Evolutionary conservation across 139 green algal genomes (phyloP).

Genomic region (Tetradesmus lagerheimii): DNA sequence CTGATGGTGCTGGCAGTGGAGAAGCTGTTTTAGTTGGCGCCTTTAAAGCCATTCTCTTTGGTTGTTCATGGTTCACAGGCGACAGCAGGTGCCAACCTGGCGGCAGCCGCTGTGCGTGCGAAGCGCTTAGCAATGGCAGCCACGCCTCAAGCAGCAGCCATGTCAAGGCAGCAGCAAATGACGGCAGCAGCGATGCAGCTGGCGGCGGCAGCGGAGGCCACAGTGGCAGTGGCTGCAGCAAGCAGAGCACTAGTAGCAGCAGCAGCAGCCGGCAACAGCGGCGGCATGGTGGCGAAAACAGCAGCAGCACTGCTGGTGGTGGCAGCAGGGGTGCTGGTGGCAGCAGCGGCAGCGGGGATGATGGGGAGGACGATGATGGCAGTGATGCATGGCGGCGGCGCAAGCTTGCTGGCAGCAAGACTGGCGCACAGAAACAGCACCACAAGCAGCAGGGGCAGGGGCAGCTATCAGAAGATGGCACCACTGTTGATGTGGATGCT

Average conservation of each 20-base stretch:
- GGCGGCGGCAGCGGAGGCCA: not conserved
- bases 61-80: not conserved
- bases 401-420: constrained; percentile 15
- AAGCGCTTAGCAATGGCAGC: not conserved
- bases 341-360: not conserved
- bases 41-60: too few relatives aligned
- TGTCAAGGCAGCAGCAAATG: not conserved
- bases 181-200: not conserved
- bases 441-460: not conserved
- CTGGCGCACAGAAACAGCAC: not conserved
- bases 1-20: not conserved
- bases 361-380: not conserved
- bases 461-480: not conserved
- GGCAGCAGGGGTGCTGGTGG: not conserved
- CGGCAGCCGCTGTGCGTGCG: not conserved
- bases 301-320: not conserved
- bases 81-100: not conserved
- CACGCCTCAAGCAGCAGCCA: not conserved
- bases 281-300: not conserved
- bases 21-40: too few relatives aligned
- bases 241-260: not conserved
- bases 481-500: not conserved
- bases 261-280: not conserved
- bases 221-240: not conserved
- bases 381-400: constrained; percentile 31